Conservation (phyloP, 495 filamentous ascomycete species). For the Lichina pygmaea region DNA sequence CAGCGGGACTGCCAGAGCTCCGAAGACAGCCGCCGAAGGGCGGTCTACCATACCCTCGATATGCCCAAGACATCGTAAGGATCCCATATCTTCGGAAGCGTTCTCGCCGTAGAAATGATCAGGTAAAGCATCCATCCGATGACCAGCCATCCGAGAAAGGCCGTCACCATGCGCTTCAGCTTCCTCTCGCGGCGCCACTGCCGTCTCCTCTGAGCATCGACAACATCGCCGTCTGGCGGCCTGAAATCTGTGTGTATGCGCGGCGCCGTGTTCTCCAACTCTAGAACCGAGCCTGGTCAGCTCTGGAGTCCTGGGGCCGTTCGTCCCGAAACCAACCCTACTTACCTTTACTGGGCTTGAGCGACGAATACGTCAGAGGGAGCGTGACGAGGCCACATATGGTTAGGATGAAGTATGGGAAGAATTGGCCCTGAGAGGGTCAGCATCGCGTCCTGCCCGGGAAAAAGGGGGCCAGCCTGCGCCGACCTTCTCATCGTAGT, state of each 20-base stretch:
- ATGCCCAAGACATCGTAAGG: conserved; percentile 83
- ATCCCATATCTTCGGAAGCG: conserved; percentile 63
- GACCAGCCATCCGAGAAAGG: conserved; percentile 46
- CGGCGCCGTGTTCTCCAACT: conserved; percentile 36
- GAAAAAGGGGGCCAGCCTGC: not conserved
- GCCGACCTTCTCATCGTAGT: conserved; percentile 73
- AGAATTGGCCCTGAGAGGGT: conserved; percentile 65
- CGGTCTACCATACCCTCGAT: conserved; percentile 27
- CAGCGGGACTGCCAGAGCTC: conserved; percentile 2
- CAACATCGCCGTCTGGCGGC: conserved; percentile 56
- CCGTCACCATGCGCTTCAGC: conserved; percentile 60
- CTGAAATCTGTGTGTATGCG: conserved; percentile 52
- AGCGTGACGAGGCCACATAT: conserved; percentile 67
- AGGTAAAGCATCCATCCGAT: conserved; percentile 88
- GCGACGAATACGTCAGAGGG: conserved; percentile 66
- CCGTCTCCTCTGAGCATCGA: conserved; percentile 61
- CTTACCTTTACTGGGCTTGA: conserved; percentile 50
- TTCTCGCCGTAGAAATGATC: conserved; percentile 52
- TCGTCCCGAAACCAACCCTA: conserved; percentile 5
- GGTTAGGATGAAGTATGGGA: conserved; percentile 93
- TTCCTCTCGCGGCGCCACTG: conserved; percentile 76
- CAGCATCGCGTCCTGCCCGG: not conserved
- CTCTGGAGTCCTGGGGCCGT: not conserved
- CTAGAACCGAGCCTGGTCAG: conserved; percentile 9
- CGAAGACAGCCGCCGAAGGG: no score